phyloP scores from a whole-genome alignment of 192 early-diverging fungal genomes.

The Mortierella claussenii region DNA sequence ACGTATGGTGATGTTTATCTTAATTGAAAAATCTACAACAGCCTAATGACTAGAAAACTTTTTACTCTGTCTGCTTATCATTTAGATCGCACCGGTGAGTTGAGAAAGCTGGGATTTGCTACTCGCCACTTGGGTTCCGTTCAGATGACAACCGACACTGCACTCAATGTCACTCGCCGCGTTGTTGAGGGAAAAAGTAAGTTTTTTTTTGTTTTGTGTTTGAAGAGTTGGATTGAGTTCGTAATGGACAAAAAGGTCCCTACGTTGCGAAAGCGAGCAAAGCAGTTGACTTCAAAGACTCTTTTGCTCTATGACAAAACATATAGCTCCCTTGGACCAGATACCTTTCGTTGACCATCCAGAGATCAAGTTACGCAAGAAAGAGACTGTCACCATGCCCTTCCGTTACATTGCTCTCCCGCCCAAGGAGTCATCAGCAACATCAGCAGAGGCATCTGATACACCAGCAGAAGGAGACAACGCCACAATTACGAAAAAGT shows the following conservation, averaged over 20 bases:
- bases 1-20: neutral
- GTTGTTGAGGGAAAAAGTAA: slow-evolving; percentile 73
- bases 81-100: slow-evolving; percentile 63
- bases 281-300: neutral
- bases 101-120: slow-evolving; percentile 76
- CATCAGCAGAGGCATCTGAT: neutral
- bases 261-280: neutral
- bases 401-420: slow-evolving; percentile 77
- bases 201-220: neutral
- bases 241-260: neutral
- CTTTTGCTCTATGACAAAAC: neutral
- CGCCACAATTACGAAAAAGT: too few relatives aligned
- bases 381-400: slow-evolving; percentile 82
- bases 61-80: neutral
- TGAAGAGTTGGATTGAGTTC: too few relatives aligned
- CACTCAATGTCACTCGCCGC: slow-evolving; percentile 74
- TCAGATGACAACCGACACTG: slow-evolving; percentile 92
- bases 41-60: neutral
- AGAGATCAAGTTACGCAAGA: slow-evolving; percentile 72
- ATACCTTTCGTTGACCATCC: slow-evolving; percentile 80
- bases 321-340: slow-evolving; percentile 64
- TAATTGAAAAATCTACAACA: neutral
- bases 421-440: slow-evolving; percentile 19
- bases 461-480: neutral
- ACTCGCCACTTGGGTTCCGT: slow-evolving; percentile 76